Evolutionary conservation across 768 basidiomycete species (phyloP), one percentile per base, ranked within the genome.

Genomic region (Tylopilus sp.): DNA sequence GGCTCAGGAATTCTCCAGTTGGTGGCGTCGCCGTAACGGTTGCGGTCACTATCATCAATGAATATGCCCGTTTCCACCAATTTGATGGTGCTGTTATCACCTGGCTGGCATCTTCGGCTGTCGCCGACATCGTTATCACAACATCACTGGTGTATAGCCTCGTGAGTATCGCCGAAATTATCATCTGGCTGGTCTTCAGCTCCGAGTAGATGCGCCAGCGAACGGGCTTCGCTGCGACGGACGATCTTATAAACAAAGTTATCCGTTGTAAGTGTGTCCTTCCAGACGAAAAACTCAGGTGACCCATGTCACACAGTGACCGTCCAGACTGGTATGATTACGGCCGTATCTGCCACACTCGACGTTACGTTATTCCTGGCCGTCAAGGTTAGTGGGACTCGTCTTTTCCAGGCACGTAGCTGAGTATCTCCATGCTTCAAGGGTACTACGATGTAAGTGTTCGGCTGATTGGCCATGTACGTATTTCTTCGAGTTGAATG

Each of bases 111-210:
- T 69, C 71, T 33, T 75, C 73, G 11, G 69, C 70, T 10, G 58
- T 71, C 15, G 72, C 71, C 12, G 78, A 79, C 51, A 56, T 75
- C 20, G 31, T 70, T 2, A 79, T 80, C 38, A 78, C 77, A 1
- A 47, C 57, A 22, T 69, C 72, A 3, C 61, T 79, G 8, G 75
- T 77, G 7, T 71, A 69, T 66, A 71, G 71, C 55, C 57, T 79
- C 60, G 78, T 79, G 46, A 47, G 51, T 41, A 13, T 30, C 2
- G 28, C 20, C 3, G 4, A 28, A 18, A 31, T 23, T 22, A 8
- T 38, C 6, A 15, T 50, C 31, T 13, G 31, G 6, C 31, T 28
- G 23, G 1, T 38, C 13, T 22, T 48, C 30, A 31, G 1, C 10
- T 26, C 8, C 17, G 2, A 15, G 44, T 46, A 79, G 77, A 57